phyloP scores from a whole-genome alignment of 1,284 basidiomycete genomes.

The Pascua sp. region DNA sequence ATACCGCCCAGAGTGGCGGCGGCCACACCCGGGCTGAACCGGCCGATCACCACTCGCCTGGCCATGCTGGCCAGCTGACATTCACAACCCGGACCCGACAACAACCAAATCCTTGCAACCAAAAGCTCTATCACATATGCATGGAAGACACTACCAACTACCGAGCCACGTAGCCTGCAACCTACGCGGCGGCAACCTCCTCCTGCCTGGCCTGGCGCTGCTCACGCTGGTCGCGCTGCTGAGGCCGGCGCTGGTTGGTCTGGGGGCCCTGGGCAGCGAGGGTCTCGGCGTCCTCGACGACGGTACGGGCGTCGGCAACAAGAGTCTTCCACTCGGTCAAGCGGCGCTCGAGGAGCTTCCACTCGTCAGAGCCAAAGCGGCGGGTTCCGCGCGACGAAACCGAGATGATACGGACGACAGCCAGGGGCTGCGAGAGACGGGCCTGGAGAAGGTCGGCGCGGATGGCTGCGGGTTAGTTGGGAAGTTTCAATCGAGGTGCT shows the following conservation, averaged over 20 bases:
- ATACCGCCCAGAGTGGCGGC: too few relatives aligned
- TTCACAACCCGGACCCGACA: too few relatives aligned
- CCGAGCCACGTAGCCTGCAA: too few relatives aligned
- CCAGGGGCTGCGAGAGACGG: constrained; percentile 77
- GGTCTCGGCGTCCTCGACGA: constrained; percentile 44
- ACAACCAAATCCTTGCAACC: too few relatives aligned
- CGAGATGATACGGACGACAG: constrained; percentile 69
- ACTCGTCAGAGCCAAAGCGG: constrained; percentile 72
- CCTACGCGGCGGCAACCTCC: constrained; percentile 4
- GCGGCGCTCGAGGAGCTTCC: constrained; percentile 75
- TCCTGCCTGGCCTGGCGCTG: constrained; percentile 20
- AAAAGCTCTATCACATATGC: too few relatives aligned
- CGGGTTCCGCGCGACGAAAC: constrained; percentile 61
- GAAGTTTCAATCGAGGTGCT: constrained; percentile 22
- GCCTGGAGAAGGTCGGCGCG: constrained; percentile 75
- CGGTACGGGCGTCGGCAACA: constrained; percentile 39
- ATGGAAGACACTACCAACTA: too few relatives aligned
- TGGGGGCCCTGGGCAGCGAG: constrained; percentile 31
- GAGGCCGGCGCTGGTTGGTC: constrained; percentile 12
- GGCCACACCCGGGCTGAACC: too few relatives aligned
- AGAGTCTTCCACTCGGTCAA: constrained; percentile 70
- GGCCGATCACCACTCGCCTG: too few relatives aligned
- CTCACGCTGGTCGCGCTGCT: constrained; percentile 18
- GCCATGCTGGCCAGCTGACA: too few relatives aligned
- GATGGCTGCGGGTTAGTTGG: constrained; percentile 60